These are phyloP conservation scores for Russula ochroleuca DNA, from an alignment of 768 basidiomycete genomes.

Conservation along the genomic window DNA sequence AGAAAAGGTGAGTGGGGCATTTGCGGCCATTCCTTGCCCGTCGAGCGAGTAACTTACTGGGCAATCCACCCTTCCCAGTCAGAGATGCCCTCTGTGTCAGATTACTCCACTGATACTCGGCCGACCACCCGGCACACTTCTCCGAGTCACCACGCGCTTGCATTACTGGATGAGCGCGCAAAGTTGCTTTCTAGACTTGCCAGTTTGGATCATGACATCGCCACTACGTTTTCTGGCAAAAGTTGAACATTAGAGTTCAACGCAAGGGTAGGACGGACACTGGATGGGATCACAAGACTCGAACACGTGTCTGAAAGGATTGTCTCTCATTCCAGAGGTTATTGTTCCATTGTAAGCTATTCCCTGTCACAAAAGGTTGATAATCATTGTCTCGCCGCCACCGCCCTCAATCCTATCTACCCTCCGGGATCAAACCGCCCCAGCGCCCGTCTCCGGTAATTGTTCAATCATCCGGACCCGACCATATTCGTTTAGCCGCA, in stretches of 20 bases:
- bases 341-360: slow-evolving; percentile 11
- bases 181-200: slow-evolving; percentile 53
- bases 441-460: slow-evolving; percentile 13
- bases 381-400: background rate
- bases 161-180: slow-evolving; percentile 56
- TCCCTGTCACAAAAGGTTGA: background rate
- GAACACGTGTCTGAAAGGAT: slow-evolving; percentile 8
- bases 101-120: slow-evolving; percentile 7
- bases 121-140: slow-evolving; percentile 37
- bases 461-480: slow-evolving; percentile 1
- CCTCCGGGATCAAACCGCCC: background rate
- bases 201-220: slow-evolving; percentile 34
- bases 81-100: slow-evolving; percentile 5
- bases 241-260: slow-evolving; percentile 13
- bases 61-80: background rate
- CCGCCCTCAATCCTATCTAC: background rate
- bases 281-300: background rate
- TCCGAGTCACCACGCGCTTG: slow-evolving; percentile 44
- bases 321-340: slow-evolving; percentile 7
- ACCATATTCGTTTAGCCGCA: background rate
- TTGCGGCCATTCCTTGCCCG: background rate
- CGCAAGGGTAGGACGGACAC: background rate
- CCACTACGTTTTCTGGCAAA: slow-evolving; percentile 1
- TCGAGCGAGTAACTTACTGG: slow-evolving; percentile 1
- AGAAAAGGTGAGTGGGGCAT: slow-evolving; percentile 14